These are phyloP conservation scores for Croton setiger DNA, from an alignment of 441 rosid genomes.

Conservation along the genomic window DNA sequence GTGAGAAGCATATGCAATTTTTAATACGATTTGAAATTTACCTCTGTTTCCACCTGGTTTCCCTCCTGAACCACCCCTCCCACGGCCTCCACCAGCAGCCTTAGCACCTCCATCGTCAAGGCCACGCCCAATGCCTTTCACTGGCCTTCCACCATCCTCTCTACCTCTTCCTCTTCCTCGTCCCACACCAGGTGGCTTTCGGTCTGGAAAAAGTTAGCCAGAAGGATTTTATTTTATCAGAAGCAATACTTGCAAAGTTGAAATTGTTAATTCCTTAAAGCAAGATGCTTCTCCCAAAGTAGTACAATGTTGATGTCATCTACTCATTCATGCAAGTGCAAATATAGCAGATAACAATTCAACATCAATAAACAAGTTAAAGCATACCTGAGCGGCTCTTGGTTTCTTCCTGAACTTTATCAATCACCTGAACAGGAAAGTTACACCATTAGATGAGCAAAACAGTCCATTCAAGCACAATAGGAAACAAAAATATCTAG, in stretches of 20 bases:
- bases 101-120: slow-evolving; percentile 57
- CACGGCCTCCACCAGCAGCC: slow-evolving; percentile 64
- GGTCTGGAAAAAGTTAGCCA: slow-evolving; percentile 35
- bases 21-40: slow-evolving; percentile 1
- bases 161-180: slow-evolving; percentile 83
- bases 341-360: neutral
- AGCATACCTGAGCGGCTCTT: slow-evolving; percentile 75
- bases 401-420: slow-evolving; percentile 93
- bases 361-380: slow-evolving; percentile 4
- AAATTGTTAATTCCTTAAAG: neutral
- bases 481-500: neutral
- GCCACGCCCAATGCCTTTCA: slow-evolving; percentile 66
- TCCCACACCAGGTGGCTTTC: slow-evolving; percentile 72
- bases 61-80: slow-evolving; percentile 56
- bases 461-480: neutral
- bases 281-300: neutral
- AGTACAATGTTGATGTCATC: neutral
- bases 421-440: slow-evolving; percentile 68
- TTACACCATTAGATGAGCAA: slow-evolving; percentile 16
- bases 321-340: neutral
- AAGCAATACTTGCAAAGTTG: neutral
- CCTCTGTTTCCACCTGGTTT: slow-evolving; percentile 54
- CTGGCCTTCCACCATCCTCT: slow-evolving; percentile 63
- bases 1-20: neutral
- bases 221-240: neutral